Percentiles rank a stretch among this genome's conserved stretches.
Conservation (phyloP, 495 filamentous ascomycete species). For the Cairneyella variabilis region DNA sequence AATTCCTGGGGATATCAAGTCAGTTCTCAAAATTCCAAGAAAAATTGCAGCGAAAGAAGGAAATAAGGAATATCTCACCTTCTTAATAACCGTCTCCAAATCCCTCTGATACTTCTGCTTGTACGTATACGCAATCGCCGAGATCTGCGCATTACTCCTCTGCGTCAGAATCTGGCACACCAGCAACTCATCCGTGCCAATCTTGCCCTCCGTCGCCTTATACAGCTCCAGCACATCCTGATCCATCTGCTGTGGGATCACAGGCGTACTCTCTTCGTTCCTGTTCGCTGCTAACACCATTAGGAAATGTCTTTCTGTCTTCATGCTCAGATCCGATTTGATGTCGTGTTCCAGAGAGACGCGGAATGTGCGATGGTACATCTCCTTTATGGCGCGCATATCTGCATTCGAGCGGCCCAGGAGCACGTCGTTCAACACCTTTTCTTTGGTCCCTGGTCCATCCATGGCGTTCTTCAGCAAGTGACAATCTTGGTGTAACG, state of each 20-base stretch:
- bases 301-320: constrained; percentile 77
- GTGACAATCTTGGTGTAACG: constrained; percentile 65
- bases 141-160: constrained; percentile 72
- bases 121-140: constrained; percentile 73
- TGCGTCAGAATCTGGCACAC: constrained; percentile 73
- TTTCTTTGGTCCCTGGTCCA: constrained; percentile 82
- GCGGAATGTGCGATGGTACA: constrained; percentile 63
- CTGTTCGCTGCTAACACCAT: constrained; percentile 68
- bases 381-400: constrained; percentile 71
- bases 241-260: constrained; percentile 66
- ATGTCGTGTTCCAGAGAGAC: constrained; percentile 64
- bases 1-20: constrained; percentile 66
- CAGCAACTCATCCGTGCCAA: constrained; percentile 70
- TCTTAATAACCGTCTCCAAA: constrained; percentile 68
- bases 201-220: constrained; percentile 62
- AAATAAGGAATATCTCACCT: constrained; percentile 36
- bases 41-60: too few relatives aligned
- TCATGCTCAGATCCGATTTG: constrained; percentile 72
- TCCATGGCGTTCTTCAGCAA: constrained; percentile 62
- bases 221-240: constrained; percentile 69
- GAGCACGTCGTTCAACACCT: constrained; percentile 78
- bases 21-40: too few relatives aligned
- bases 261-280: constrained; percentile 69
- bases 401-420: constrained; percentile 82
- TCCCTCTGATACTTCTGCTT: constrained; percentile 56